Conservation (phyloP, 2,329 filamentous ascomycete genomes). For the Curvularia sp. region DNA sequence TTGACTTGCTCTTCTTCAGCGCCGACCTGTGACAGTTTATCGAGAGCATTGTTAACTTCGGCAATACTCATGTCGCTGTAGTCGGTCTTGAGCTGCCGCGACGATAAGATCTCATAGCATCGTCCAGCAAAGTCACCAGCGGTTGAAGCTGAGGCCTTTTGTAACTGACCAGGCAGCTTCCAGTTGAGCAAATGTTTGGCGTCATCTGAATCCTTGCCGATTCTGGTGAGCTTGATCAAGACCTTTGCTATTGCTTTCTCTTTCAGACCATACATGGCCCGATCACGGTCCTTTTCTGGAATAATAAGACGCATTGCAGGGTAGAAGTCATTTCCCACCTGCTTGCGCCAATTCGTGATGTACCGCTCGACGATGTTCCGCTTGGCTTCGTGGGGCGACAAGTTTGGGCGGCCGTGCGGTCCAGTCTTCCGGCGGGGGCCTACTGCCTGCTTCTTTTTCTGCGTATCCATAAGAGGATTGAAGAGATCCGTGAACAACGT, state of each 20-base stretch:
- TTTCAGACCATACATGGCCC: slow-evolving; percentile 92
- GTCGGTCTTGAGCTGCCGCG: slow-evolving; percentile 76
- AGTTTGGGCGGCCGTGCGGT: slow-evolving; percentile 63
- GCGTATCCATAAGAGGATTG: slow-evolving; percentile 79
- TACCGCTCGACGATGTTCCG: slow-evolving; percentile 84
- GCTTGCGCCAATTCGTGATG: slow-evolving; percentile 82
- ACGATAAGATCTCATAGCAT: slow-evolving; percentile 85
- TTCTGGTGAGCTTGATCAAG: slow-evolving; percentile 90
- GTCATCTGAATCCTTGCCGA: slow-evolving; percentile 89
- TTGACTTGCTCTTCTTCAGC: slow-evolving; percentile 85
- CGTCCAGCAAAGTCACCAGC: slow-evolving; percentile 92
- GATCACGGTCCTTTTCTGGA: slow-evolving; percentile 89
- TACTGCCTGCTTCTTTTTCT: slow-evolving; percentile 69
- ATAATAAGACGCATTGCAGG: slow-evolving; percentile 90
- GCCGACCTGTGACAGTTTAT: slow-evolving; percentile 74
- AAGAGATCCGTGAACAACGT: slow-evolving; percentile 80
- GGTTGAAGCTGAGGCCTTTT: slow-evolving; percentile 55
- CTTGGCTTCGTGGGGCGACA: slow-evolving; percentile 77
- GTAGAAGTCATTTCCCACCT: slow-evolving; percentile 92
- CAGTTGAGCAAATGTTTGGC: slow-evolving; percentile 85
- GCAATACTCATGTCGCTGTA: slow-evolving; percentile 83
- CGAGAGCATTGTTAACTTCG: slow-evolving; percentile 86
- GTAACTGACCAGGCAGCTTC: slow-evolving; percentile 78
- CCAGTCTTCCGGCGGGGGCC: slow-evolving; percentile 65
- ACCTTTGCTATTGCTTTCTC: slow-evolving; percentile 90